Evolutionary conservation across 371 early-diverging fungal species (phyloP), one percentile per base, ranked within the genome.

Genomic region (Caulochytrium protostelioides): DNA sequence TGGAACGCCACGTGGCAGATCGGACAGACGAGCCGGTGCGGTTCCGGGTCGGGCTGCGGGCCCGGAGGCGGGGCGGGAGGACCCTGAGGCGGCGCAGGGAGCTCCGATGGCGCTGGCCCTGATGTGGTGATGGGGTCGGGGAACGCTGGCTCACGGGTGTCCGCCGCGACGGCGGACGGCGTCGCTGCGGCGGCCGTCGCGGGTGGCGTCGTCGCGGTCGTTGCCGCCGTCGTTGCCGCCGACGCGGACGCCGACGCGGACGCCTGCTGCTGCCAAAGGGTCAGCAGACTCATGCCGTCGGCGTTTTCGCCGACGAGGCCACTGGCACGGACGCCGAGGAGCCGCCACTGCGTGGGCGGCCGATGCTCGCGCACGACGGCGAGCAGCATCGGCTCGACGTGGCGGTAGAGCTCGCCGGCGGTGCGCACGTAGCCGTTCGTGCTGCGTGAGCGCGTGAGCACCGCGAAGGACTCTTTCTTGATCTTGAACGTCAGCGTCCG

Each of bases 21-120:
- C n/a, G n/a, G 28, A 32, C 30, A 22, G 44, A 43, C 7, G 37
- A 43, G 23, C 24, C 12, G 24, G 24, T 24, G 24, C 4, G 12
- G 24, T 9, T 24, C 24, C 4, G 8, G 24, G 24, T 24, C 24
- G 24, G 8, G 24, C 10, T 24, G 10, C 24, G 10, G 10, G 24
- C 8, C 24, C 10, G 24, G 12, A 12, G 24, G 24, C 0, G 12
- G 10, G 24, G 24, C 10, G 10, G 24, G 8, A 12, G 24, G 24
- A 8, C 10, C 12, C 2, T 24, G 10, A 12, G 24, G 12, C 24
- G 24, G 24, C 24, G 24, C 10, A 24, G 12, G 12, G 10, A 12
- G 12, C 24, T 24, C 24, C 10, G 24, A 24, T 12, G 24, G 12
- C 24, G 10, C 24, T 8, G 10, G 10, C 2, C 8, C 24, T 1